Conservation (phyloP, 2,329 filamentous ascomycete species). For the Monilinia laxa region DNA sequence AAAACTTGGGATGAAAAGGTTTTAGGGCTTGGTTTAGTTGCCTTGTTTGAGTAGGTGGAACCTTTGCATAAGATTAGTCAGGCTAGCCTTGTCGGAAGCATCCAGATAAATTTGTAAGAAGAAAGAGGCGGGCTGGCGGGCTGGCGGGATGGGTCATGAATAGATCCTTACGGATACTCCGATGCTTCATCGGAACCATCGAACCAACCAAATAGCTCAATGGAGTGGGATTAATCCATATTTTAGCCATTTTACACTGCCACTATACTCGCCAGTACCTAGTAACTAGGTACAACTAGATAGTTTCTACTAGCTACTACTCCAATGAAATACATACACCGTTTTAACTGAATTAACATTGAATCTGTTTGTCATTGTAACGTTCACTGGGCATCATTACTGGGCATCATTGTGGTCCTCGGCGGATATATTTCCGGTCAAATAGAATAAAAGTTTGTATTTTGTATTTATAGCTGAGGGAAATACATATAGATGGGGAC, state of each 20-base stretch:
- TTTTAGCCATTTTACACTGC: not conserved
- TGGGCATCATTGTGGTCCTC: slow-evolving; percentile 1
- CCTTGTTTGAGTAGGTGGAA: no score
- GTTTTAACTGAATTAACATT: no score
- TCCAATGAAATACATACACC: no score
- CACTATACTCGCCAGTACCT: not conserved
- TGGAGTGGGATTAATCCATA: not conserved
- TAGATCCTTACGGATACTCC: no score
- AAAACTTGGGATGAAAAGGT: slow-evolving; percentile 5
- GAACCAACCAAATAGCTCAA: not conserved
- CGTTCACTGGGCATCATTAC: not conserved
- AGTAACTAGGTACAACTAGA: no score
- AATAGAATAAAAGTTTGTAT: not conserved
- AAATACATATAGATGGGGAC: not conserved
- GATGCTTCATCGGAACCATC: not conserved
- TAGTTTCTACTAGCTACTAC: not conserved
- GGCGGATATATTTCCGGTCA: not conserved
- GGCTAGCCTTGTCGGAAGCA: no score
- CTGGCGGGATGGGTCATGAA: no score
- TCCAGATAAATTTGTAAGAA: not conserved
- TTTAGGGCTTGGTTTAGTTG: not conserved
- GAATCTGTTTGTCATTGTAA: not conserved
- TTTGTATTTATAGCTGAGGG: no score
- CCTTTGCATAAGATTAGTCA: no score
- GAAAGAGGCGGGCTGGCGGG: not conserved